Base-by-base conservation (phyloP, 257 asterid species). In the Solanum bulbocastanum region DNA sequence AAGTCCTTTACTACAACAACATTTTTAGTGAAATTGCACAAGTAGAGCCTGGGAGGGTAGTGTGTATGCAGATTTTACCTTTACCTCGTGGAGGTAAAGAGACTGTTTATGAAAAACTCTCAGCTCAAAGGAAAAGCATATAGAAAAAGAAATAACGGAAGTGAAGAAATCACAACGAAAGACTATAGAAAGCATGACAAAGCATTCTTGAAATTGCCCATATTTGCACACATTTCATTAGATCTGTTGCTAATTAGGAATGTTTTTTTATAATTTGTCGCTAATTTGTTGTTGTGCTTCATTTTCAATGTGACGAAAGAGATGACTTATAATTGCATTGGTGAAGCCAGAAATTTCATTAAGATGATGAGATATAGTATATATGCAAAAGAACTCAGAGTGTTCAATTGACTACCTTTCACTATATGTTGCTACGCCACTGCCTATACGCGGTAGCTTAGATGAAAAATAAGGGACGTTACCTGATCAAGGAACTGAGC, bases 401-500 rank as follows among this genome's bases (percentile, higher is more conserved):
- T 69, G 76, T 35, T 20, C 30, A 20, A 35, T 22, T 18, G 81
- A 35, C 18, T 36, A 35, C 0, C 81, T 36, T 73, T 73, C 46
- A 20, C 23, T 73, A 12, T 72, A 72, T 69, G 44, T 33, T 0
- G 44, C 79, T 33, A 72, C 8, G 14, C 44, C 25, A 72, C 27
- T 72, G 25, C 25, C 33, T 13, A 7, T 25, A 42, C 2, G 37
- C 6, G 37, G 37, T 78, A 40, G 22, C 65, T 18, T 25, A 44
- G 84, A 79, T 8, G 22, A 33, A 4, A 44, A 15, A 27, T 15
- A 25, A 44, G 84, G 25, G 37, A 27, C 65, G 44, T 79, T 79
- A 79, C 98, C 98, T 94, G 92, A 90, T 91, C 92, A 83, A 95
- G 89, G 78, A 93, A 94, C 66, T 87, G 88, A 49, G 98, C 98